Evolutionary conservation across 129 eudicot species (phyloP), one percentile per base, ranked within the genome.

Genomic region (Dittrichia graveolens): DNA sequence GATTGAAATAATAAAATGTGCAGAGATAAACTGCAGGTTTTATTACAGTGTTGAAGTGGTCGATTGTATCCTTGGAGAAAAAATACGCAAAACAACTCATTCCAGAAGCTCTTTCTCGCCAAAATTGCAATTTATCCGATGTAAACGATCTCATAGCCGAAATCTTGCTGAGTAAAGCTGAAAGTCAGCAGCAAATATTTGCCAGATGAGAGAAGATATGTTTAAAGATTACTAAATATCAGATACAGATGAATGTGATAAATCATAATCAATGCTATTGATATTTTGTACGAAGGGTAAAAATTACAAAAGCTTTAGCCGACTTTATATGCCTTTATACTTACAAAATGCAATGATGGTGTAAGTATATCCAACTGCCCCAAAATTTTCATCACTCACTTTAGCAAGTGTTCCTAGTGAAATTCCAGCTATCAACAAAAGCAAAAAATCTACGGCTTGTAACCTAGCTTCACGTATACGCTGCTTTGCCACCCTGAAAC

Each of bases 71-170:
- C 77, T 95, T 95, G 31, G 99, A 86, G 19, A 91, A 86, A 61
- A 90, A 95, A 71, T 90, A 87, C 3, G 99, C 99, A 72, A 85
- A 78, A 77, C 99, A 90, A 88, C 99, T 95, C 80, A 91, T 95
- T 73, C 99, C 99, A 16, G 99, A 95, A 67, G 90, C 91, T 54
- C 99, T 86, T 72, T 95, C 99, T 50, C 97, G 83, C 96, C 96
- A 95, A 79, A 90, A 95, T 74, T 95, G 94, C 73, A 95, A 57
- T 75, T 88, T 95, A 73, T 95, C 99, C 42, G 83, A 74, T 42
- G 96, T 74, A 82, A 95, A 95, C 15, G 99, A 79, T 85, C 99
- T 95, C 88, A 91, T 58, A 3, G 99, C 97, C 62, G 96, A 79
- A 41, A 95, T 86, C 83, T 88, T 89, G 75, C 90, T 49, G 13